These are phyloP conservation scores for Megacollybia marginata DNA, from an alignment of 768 basidiomycete species.

Conservation along the genomic window DNA sequence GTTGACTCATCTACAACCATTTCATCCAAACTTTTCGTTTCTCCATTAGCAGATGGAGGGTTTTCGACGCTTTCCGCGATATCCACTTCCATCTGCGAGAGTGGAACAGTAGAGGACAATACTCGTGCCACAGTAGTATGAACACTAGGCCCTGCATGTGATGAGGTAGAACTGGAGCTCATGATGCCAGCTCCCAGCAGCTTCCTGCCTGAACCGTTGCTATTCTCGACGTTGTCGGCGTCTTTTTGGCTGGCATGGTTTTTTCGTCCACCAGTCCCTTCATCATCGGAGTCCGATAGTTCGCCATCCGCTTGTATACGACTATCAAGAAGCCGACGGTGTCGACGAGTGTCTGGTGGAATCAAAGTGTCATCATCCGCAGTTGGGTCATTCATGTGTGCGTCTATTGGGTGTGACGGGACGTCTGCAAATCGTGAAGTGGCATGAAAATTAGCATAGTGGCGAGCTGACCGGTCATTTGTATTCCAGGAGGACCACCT, in stretches of 20 bases:
- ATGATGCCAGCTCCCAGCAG: slow-evolving; percentile 68
- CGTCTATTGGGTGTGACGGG: slow-evolving; percentile 79
- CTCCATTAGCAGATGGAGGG: background rate
- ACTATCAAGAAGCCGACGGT: slow-evolving; percentile 71
- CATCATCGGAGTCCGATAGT: slow-evolving; percentile 96
- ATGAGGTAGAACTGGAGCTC: slow-evolving; percentile 49
- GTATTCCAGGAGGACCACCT: slow-evolving; percentile 87
- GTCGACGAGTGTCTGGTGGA: slow-evolving; percentile 68
- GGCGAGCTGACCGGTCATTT: slow-evolving; percentile 62
- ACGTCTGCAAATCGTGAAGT: slow-evolving; percentile 46
- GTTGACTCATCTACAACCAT: background rate
- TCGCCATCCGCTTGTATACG: slow-evolving; percentile 81
- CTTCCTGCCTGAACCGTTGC: slow-evolving; percentile 31
- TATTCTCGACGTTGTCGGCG: slow-evolving; percentile 35
- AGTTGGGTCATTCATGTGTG: slow-evolving; percentile 70
- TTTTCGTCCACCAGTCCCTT: slow-evolving; percentile 82
- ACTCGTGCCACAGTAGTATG: slow-evolving; percentile 49
- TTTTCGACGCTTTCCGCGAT: slow-evolving; percentile 14
- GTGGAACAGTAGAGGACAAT: slow-evolving; percentile 22
- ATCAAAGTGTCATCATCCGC: slow-evolving; percentile 74
- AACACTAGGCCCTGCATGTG: slow-evolving; percentile 71
- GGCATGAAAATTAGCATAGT: slow-evolving; percentile 1
- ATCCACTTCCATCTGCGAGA: slow-evolving; percentile 36
- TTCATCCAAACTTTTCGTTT: background rate
- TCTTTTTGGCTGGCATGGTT: slow-evolving; percentile 57